These are phyloP conservation scores for Pugionium dolabratum DNA, from an alignment of 345 rosid species.

Conservation along the genomic window DNA sequence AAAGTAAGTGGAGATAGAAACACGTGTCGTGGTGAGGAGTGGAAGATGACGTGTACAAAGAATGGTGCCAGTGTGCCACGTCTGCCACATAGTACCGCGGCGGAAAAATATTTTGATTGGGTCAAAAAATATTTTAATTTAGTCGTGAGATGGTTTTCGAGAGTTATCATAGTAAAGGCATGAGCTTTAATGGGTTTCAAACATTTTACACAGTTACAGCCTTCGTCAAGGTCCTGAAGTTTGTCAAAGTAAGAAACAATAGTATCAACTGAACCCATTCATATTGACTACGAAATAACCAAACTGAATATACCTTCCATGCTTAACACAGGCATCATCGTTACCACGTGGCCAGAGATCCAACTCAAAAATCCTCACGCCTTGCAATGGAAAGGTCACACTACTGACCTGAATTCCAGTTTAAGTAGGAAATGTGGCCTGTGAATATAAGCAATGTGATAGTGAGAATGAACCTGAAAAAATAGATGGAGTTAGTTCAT, in stretches of 20 bases:
- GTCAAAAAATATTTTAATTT: constrained; percentile 49
- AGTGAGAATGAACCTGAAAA: constrained; percentile 82
- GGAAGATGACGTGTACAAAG: neutral
- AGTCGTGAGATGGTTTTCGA: constrained; percentile 78
- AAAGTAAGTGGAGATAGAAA: neutral
- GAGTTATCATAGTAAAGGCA: constrained; percentile 69
- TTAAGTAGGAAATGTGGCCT: constrained; percentile 90
- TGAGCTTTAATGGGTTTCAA: constrained; percentile 64
- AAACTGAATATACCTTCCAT: constrained; percentile 67
- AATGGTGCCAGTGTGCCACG: neutral
- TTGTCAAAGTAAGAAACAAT: constrained; percentile 22
- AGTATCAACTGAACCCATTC: constrained; percentile 7
- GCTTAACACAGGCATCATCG: constrained; percentile 73
- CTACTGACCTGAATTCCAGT: constrained; percentile 95
- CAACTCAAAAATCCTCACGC: constrained; percentile 90
- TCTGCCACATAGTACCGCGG: neutral
- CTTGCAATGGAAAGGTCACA: constrained; percentile 87
- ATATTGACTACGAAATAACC: constrained; percentile 8
- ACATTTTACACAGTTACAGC: constrained; percentile 67
- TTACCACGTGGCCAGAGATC: constrained; percentile 85
- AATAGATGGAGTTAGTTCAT: too few relatives aligned
- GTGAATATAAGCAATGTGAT: constrained; percentile 88
- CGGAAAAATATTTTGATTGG: too few relatives aligned
- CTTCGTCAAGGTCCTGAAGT: constrained; percentile 75
- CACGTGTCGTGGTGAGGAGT: neutral